Conservation (phyloP, 2,329 filamentous ascomycete species). For the Ophiostoma piceae region DNA sequence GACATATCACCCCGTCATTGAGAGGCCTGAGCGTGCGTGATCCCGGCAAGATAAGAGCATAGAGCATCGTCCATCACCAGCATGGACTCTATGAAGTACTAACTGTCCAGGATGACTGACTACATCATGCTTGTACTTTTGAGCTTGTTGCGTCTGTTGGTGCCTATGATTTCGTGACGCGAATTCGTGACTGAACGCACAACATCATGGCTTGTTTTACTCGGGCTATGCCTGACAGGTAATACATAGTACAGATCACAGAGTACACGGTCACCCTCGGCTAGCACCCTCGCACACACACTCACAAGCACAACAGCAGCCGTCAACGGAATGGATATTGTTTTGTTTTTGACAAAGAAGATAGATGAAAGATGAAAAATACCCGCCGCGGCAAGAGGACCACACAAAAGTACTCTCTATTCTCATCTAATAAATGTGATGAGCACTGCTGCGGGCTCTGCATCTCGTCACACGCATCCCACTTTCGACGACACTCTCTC, state of each 20-base stretch:
- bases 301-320: neutral
- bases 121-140: no score
- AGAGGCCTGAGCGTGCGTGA: neutral
- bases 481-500: constrained; percentile 3
- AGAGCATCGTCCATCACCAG: no score
- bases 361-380: neutral
- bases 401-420: neutral
- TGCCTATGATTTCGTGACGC: neutral
- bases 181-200: neutral
- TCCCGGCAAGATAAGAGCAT: neutral
- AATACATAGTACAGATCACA: no score
- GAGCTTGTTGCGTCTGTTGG: no score
- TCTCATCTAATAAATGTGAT: neutral
- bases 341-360: neutral
- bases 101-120: no score
- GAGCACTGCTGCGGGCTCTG: neutral
- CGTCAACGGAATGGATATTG: neutral
- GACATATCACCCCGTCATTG: neutral
- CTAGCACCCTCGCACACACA: neutral
- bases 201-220: neutral
- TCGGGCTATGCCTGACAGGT: neutral
- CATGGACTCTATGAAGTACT: no score
- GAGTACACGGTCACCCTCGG: neutral
- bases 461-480: constrained; percentile 4
- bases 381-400: neutral